A percentile compares a stretch with the other conserved stretches of the same genome.
phyloP scores from a whole-genome alignment of 495 filamentous ascomycete species.

The Hypoxylon trugodes region DNA sequence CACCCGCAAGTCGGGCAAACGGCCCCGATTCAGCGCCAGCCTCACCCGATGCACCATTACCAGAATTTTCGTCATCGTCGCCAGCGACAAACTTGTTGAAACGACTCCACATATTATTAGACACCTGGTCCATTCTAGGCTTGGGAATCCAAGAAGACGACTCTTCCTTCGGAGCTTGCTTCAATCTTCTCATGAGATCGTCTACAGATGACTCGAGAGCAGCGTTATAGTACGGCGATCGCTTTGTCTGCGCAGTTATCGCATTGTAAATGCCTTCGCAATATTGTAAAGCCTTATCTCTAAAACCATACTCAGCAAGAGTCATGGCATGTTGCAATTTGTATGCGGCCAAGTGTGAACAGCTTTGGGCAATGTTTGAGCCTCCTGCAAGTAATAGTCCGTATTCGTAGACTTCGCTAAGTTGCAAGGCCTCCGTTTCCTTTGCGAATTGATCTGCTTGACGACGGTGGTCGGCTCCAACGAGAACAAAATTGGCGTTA shows the following conservation, averaged over 20 bases:
- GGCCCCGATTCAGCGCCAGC: constrained; percentile 72
- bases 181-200: constrained; percentile 81
- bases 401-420: constrained; percentile 94
- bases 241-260: constrained; percentile 81
- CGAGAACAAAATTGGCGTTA: constrained; percentile 76
- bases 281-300: constrained; percentile 86
- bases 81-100: constrained; percentile 96
- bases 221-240: constrained; percentile 83
- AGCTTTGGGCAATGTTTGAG: constrained; percentile 61
- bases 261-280: constrained; percentile 84
- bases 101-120: constrained; percentile 82
- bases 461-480: constrained; percentile 80
- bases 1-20: constrained; percentile 79
- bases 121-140: constrained; percentile 94
- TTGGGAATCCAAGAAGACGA: constrained; percentile 82
- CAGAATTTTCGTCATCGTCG: constrained; percentile 74
- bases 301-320: constrained; percentile 83
- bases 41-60: constrained; percentile 65
- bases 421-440: constrained; percentile 83
- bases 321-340: constrained; percentile 86
- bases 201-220: constrained; percentile 78
- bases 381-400: constrained; percentile 71
- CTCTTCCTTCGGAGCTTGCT: constrained; percentile 80
- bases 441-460: constrained; percentile 71
- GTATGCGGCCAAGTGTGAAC: constrained; percentile 85